These are phyloP conservation scores for Melampsora larici-populina DNA, from an alignment of 1,284 basidiomycete species.

Conservation along the genomic window DNA sequence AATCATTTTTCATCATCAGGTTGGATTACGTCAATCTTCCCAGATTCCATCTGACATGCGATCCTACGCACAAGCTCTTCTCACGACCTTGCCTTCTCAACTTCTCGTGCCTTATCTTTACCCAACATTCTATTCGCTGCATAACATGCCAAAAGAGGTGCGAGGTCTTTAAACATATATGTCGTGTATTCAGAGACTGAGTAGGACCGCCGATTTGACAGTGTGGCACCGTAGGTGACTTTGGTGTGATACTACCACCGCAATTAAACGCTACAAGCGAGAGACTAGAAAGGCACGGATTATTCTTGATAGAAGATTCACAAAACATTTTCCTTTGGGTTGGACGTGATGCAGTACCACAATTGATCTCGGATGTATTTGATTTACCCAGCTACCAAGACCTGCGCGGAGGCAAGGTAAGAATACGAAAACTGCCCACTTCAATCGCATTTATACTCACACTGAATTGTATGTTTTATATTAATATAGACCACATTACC, in stretches of 20 bases:
- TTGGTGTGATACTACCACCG: conserved; percentile 75
- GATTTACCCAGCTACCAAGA: conserved; percentile 81
- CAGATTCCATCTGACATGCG: conserved; percentile 94
- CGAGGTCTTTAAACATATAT: conserved; percentile 46
- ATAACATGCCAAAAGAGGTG: conserved; percentile 91
- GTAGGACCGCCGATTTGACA: neutral
- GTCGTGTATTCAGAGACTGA: neutral
- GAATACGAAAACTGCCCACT: conserved; percentile 43
- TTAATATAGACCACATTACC: conserved; percentile 71
- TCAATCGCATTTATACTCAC: neutral
- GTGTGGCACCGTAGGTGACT: conserved; percentile 76
- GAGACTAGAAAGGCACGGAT: conserved; percentile 85
- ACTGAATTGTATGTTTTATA: neutral
- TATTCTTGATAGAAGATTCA: conserved; percentile 95
- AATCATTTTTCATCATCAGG: conserved; percentile 57
- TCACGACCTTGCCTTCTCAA: conserved; percentile 88
- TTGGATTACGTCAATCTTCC: conserved; percentile 87
- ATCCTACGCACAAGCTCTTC: conserved; percentile 86
- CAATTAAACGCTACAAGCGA: conserved; percentile 91
- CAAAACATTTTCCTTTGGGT: conserved; percentile 98
- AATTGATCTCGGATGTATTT: conserved; percentile 91
- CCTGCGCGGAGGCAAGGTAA: conserved; percentile 84
- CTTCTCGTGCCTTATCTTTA: conserved; percentile 88
- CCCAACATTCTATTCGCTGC: conserved; percentile 89
- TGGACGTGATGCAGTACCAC: conserved; percentile 91